phyloP scores from a whole-genome alignment of 306 rosid species.

The Ceratonia siliqua region DNA sequence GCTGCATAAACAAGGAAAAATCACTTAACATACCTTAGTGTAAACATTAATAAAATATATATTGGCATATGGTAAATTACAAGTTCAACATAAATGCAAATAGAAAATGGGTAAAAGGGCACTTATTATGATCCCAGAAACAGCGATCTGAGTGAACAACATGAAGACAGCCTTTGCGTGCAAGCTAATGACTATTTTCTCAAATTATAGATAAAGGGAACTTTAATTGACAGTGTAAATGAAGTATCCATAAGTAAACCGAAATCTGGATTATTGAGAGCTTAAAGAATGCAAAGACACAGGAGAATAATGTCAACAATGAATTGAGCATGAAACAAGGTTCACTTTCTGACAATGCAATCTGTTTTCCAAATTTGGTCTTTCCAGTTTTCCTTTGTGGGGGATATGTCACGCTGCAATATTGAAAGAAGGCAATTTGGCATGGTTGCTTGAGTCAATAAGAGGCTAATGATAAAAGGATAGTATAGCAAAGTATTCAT shows the following conservation, averaged over 20 bases:
- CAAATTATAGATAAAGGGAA: neutral
- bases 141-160: slow-evolving; percentile 1
- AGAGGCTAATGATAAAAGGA: neutral
- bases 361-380: neutral
- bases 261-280: neutral
- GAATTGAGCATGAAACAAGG: neutral
- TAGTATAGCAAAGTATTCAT: neutral
- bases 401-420: neutral
- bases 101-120: slow-evolving; percentile 6
- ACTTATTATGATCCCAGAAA: neutral
- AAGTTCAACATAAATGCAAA: slow-evolving; percentile 19
- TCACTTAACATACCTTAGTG: slow-evolving; percentile 23
- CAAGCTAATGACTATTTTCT: neutral
- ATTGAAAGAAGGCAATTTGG: neutral
- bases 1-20: slow-evolving; percentile 64
- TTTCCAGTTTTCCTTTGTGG: neutral
- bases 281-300: neutral
- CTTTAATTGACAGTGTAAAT: neutral
- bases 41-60: slow-evolving; percentile 7
- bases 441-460: neutral
- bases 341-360: neutral
- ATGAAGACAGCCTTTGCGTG: slow-evolving; percentile 5
- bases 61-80: slow-evolving; percentile 7
- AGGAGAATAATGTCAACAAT: neutral
- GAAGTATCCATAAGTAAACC: neutral